phyloP scores from a whole-genome alignment of 2,329 filamentous ascomycete genomes.

The Penicillium sp. region DNA sequence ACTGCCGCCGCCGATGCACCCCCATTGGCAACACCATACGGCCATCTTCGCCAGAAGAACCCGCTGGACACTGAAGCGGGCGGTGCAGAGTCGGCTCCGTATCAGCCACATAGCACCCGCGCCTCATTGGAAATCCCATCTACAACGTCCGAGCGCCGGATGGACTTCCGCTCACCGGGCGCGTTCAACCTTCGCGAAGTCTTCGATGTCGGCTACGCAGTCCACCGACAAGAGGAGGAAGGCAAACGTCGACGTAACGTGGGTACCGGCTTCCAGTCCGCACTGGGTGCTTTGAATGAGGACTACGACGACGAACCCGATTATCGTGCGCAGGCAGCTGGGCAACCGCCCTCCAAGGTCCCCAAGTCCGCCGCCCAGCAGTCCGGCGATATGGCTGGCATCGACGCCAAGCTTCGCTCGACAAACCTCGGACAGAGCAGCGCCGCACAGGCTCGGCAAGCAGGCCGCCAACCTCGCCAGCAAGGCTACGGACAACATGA shows the following conservation, averaged over 20 bases:
- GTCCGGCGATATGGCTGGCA: constrained; percentile 56
- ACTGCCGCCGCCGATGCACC: constrained; percentile 64
- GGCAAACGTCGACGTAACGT: constrained; percentile 82
- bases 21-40: constrained; percentile 62
- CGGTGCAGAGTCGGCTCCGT: constrained; percentile 32
- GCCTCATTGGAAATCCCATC: constrained; percentile 52
- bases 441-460: constrained; percentile 58
- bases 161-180: constrained; percentile 92
- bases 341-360: constrained; percentile 58
- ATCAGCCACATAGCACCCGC: constrained; percentile 49
- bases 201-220: constrained; percentile 96
- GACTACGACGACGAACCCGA: constrained; percentile 58
- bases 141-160: constrained; percentile 57
- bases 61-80: constrained; percentile 53
- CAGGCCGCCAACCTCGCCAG: constrained; percentile 48
- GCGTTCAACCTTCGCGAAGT: constrained; percentile 94
- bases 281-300: constrained; percentile 61
- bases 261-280: constrained; percentile 60
- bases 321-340: constrained; percentile 44
- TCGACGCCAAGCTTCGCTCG: constrained; percentile 84
- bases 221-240: constrained; percentile 94
- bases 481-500: constrained; percentile 86
- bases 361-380: constrained; percentile 56
- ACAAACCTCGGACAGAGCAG: constrained; percentile 63
- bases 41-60: constrained; percentile 51